Conservation (phyloP, 306 rosid species). For the Inga oerstediana region DNA sequence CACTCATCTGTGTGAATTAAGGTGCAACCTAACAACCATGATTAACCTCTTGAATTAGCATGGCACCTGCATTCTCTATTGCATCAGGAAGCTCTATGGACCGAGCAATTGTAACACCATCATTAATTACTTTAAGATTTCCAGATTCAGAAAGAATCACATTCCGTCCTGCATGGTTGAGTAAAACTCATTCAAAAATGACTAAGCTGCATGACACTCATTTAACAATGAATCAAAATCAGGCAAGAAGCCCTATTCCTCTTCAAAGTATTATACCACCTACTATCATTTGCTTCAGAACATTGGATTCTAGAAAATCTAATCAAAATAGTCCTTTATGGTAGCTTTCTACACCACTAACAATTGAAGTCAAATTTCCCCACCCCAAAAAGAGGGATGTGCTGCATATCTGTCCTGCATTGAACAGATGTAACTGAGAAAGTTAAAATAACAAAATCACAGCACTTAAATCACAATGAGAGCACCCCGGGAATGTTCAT, state of each 20-base stretch:
- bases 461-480: not conserved
- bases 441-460: not conserved
- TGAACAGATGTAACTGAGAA: not conserved
- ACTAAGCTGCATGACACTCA: slow-evolving; percentile 10
- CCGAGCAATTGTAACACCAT: slow-evolving; percentile 90
- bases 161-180: slow-evolving; percentile 75
- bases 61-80: slow-evolving; percentile 91
- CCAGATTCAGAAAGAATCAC: slow-evolving; percentile 85
- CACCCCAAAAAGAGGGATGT: not conserved
- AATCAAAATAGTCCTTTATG: not conserved
- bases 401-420: not conserved
- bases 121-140: slow-evolving; percentile 73
- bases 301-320: not conserved
- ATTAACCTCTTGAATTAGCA: slow-evolving; percentile 96
- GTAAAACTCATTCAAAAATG: slow-evolving; percentile 1
- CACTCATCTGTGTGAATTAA: slow-evolving; percentile 26
- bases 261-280: not conserved
- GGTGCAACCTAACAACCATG: slow-evolving; percentile 54
- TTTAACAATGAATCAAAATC: slow-evolving; percentile 7
- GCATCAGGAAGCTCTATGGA: slow-evolving; percentile 89
- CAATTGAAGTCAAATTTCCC: not conserved
- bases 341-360: not conserved
- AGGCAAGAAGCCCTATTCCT: not conserved
- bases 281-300: not conserved
- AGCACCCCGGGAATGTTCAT: not conserved